Evolutionary conservation across 1,139 yeast species (phyloP).

Genomic region (Pichia inconspicua): DNA sequence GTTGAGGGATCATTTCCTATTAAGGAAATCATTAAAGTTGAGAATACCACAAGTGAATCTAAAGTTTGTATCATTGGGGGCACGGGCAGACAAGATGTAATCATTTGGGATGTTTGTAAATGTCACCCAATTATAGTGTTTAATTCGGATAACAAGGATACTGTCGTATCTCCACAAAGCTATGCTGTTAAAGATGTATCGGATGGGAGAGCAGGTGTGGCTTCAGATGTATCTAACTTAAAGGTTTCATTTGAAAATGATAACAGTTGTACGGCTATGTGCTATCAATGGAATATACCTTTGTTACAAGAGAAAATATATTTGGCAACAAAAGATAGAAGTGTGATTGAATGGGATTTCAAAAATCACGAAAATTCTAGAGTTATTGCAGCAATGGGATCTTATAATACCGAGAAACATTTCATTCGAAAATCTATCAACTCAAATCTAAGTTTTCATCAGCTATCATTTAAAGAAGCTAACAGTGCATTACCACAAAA

Average conservation of each 20-base stretch:
- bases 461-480: background rate
- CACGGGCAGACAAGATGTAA: constrained; percentile 47
- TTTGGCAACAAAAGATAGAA: constrained; percentile 33
- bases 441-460: constrained; percentile 25
- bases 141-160: constrained; percentile 28
- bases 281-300: constrained; percentile 17
- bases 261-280: constrained; percentile 26
- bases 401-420: constrained; percentile 5
- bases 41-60: constrained; percentile 27
- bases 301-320: constrained; percentile 24
- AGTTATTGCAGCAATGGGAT: constrained; percentile 32
- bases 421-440: constrained; percentile 17
- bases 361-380: constrained; percentile 33
- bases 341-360: constrained; percentile 44
- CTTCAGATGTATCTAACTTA: constrained; percentile 17
- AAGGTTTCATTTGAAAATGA: constrained; percentile 18
- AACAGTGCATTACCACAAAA: background rate
- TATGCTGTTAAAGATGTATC: constrained; percentile 31
- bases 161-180: constrained; percentile 30
- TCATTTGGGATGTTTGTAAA: constrained; percentile 71
- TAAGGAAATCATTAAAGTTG: constrained; percentile 28
- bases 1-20: constrained; percentile 40
- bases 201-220: constrained; percentile 21
- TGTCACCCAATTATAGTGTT: constrained; percentile 55
- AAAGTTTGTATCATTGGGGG: constrained; percentile 62